A percentile compares a stretch with the other conserved stretches of the same genome.
Evolutionary conservation across 2,329 filamentous ascomycete species (phyloP).

Genomic region (Claviceps arundinis): DNA sequence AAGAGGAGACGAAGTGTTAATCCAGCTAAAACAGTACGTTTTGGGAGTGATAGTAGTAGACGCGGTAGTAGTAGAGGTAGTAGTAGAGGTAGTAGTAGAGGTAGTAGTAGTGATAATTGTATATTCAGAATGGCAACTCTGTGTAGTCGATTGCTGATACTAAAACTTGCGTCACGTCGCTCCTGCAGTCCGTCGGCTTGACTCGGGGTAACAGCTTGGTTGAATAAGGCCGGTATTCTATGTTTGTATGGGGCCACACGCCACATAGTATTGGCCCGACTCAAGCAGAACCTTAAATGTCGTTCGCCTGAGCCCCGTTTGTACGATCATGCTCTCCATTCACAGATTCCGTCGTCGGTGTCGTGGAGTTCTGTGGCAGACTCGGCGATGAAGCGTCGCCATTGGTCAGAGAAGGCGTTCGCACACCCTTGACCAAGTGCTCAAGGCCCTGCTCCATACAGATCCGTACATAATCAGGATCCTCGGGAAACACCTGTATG

Average conservation of each 20-base stretch:
- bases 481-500: slow-evolving; percentile 37
- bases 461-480: slow-evolving; percentile 42
- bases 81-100: too few relatives aligned
- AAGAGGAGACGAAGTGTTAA: neutral
- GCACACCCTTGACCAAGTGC: slow-evolving; percentile 35
- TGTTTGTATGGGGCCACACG: neutral
- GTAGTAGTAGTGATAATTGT: slow-evolving; percentile 7
- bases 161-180: neutral
- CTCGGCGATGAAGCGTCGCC: slow-evolving; percentile 34
- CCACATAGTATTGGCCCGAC: neutral
- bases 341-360: slow-evolving; percentile 12
- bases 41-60: too few relatives aligned
- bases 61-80: too few relatives aligned
- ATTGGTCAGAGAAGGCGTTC: slow-evolving; percentile 31
- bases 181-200: neutral
- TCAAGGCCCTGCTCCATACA: slow-evolving; percentile 44
- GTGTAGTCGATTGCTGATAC: neutral
- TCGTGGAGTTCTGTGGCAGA: slow-evolving; percentile 20
- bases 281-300: slow-evolving; percentile 12
- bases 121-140: neutral
- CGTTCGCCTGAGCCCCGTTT: slow-evolving; percentile 17
- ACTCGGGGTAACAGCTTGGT: neutral
- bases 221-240: neutral
- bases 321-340: slow-evolving; percentile 19
- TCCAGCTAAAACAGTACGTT: too few relatives aligned